A percentile compares a stretch with the other conserved stretches of the same genome.
Conservation (phyloP, 352 stramenopile genomes). For the Globisporangium camurandrum region DNA sequence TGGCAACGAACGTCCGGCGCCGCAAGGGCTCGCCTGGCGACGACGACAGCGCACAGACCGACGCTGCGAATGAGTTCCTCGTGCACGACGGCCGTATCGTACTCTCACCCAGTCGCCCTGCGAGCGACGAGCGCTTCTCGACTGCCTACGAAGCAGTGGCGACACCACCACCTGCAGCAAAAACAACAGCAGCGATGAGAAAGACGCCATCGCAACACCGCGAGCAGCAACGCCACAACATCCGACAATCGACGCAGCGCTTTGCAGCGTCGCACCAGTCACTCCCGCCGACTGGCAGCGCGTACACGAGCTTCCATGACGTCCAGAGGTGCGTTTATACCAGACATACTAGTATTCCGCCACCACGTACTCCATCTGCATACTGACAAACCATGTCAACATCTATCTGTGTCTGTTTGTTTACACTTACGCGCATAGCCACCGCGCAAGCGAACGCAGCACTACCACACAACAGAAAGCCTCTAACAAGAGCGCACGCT, state of each 20-base stretch:
- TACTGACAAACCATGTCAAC: background rate
- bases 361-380: background rate
- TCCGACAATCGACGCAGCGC: too few relatives aligned
- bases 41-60: background rate
- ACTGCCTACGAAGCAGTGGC: conserved; percentile 27
- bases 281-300: background rate
- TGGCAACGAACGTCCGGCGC: conserved; percentile 6
- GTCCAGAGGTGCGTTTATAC: conserved; percentile 5
- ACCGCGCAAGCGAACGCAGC: conserved; percentile 6
- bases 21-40: conserved; percentile 6
- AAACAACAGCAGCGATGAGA: background rate
- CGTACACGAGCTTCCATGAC: conserved; percentile 10
- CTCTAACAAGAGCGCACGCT: conserved; percentile 6
- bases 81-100: conserved; percentile 28
- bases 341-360: too few relatives aligned
- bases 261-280: conserved; percentile 13
- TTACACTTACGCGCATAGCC: background rate
- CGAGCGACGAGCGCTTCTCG: conserved; percentile 5
- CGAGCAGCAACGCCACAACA: conserved; percentile 1
- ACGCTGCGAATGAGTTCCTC: conserved; percentile 9
- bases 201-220: background rate
- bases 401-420: background rate
- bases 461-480: background rate
- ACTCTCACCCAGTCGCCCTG: conserved; percentile 22
- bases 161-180: conserved; percentile 18